Conservation (phyloP, 805 yeast species). For the Ogataea ramenticola region DNA sequence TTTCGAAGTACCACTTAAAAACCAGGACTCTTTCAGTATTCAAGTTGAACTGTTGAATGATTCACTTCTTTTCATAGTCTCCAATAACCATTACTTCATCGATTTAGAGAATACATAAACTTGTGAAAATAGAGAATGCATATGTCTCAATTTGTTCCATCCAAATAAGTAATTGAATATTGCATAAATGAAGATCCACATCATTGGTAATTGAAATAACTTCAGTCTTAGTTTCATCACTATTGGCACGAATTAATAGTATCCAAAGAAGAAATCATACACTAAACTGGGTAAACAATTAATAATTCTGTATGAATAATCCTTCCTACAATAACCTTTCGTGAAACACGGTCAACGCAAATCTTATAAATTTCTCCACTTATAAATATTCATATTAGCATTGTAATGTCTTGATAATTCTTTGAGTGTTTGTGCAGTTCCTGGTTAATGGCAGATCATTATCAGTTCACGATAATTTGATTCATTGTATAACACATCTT, state of each 20-base stretch:
- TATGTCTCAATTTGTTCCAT: slow-evolving; percentile 72
- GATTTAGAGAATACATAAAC: slow-evolving; percentile 70
- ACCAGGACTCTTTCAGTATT: slow-evolving; percentile 51
- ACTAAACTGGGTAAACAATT: slow-evolving; percentile 38
- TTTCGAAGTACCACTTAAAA: no score
- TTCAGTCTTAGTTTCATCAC: slow-evolving; percentile 53
- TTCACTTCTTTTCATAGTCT: slow-evolving; percentile 39
- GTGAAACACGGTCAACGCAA: slow-evolving; percentile 90
- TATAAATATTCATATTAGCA: slow-evolving; percentile 25
- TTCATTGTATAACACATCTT: slow-evolving; percentile 40
- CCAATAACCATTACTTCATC: slow-evolving; percentile 88
- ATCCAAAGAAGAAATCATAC: slow-evolving; percentile 60
- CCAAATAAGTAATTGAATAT: slow-evolving; percentile 84
- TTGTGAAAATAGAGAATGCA: slow-evolving; percentile 83
- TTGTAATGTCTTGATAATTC: slow-evolving; percentile 50
- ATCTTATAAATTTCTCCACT: slow-evolving; percentile 61
- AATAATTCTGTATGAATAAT: slow-evolving; percentile 53
- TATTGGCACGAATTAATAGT: slow-evolving; percentile 68
- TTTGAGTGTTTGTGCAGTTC: slow-evolving; percentile 79
- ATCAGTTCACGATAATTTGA: slow-evolving; percentile 38
- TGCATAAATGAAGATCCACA: slow-evolving; percentile 60
- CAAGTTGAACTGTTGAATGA: slow-evolving; percentile 37
- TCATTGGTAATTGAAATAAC: slow-evolving; percentile 43
- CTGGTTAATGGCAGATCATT: slow-evolving; percentile 84
- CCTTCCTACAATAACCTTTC: slow-evolving; percentile 66